These are phyloP conservation scores for Capsicum chinense DNA, from an alignment of 257 asterid genomes.

Conservation along the genomic window DNA sequence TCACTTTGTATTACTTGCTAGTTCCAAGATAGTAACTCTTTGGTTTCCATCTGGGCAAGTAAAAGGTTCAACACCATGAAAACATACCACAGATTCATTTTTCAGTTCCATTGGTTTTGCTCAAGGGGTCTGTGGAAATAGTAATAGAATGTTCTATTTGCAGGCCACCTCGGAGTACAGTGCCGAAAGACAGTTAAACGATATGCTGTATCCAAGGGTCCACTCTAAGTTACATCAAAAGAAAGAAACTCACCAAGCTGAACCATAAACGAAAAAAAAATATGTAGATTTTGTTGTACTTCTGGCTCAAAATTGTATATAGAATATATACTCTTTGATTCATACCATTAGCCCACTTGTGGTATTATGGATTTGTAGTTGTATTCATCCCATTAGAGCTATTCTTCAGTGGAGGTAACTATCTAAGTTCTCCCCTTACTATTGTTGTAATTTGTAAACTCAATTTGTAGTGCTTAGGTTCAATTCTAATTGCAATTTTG, in stretches of 20 bases:
- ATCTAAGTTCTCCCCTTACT: slow-evolving; percentile 17
- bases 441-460: neutral
- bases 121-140: neutral
- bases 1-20: neutral
- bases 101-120: slow-evolving; percentile 3
- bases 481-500: slow-evolving; percentile 21
- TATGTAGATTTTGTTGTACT: slow-evolving; percentile 31
- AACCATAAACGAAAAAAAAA: slow-evolving; percentile 44
- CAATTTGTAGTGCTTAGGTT: neutral
- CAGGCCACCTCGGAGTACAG: slow-evolving; percentile 96
- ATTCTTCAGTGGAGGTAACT: neutral
- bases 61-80: neutral
- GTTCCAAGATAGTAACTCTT: neutral
- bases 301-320: slow-evolving; percentile 45
- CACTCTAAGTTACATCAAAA: slow-evolving; percentile 59
- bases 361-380: too few relatives aligned
- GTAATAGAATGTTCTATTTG: slow-evolving; percentile 30
- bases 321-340: neutral
- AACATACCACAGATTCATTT: slow-evolving; percentile 2
- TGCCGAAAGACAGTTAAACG: slow-evolving; percentile 84
- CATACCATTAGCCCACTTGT: neutral
- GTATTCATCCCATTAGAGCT: neutral
- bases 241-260: slow-evolving; percentile 83
- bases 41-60: neutral
- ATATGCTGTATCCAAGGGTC: slow-evolving; percentile 76